phyloP scores from a whole-genome alignment of 495 filamentous ascomycete species.

The Xylaria castorea region DNA sequence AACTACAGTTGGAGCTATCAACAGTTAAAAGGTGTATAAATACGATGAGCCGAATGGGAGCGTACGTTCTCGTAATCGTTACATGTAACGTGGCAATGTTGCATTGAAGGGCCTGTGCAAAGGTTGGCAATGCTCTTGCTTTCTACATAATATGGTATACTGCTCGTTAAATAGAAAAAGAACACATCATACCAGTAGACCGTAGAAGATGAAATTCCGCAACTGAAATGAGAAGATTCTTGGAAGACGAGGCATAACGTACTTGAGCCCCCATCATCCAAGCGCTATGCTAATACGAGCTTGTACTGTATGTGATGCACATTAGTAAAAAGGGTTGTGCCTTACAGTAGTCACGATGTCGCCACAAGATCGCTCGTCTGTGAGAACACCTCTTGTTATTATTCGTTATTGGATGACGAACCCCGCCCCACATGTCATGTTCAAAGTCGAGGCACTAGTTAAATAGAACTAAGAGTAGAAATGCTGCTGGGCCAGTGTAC shows the following conservation, averaged over 20 bases:
- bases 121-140: slow-evolving; percentile 4
- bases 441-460: neutral
- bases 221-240: neutral
- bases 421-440: neutral
- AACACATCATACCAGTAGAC: neutral
- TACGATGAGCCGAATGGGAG: neutral
- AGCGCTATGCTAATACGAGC: neutral
- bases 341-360: neutral
- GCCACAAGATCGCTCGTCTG: neutral
- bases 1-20: neutral
- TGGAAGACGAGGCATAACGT: neutral
- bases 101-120: slow-evolving; percentile 7
- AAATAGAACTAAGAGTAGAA: slow-evolving; percentile 3
- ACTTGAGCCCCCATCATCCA: neutral
- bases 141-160: neutral
- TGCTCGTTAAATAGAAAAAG: neutral
- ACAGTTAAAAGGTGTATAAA: neutral
- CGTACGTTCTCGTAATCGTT: neutral
- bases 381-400: neutral
- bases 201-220: neutral
- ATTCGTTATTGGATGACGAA: neutral
- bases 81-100: neutral
- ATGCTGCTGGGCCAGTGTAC: neutral
- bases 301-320: neutral
- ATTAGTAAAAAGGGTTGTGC: neutral